Conservation (phyloP, 2,329 filamentous ascomycete species). For the Pseudogymnoascus sp. region DNA sequence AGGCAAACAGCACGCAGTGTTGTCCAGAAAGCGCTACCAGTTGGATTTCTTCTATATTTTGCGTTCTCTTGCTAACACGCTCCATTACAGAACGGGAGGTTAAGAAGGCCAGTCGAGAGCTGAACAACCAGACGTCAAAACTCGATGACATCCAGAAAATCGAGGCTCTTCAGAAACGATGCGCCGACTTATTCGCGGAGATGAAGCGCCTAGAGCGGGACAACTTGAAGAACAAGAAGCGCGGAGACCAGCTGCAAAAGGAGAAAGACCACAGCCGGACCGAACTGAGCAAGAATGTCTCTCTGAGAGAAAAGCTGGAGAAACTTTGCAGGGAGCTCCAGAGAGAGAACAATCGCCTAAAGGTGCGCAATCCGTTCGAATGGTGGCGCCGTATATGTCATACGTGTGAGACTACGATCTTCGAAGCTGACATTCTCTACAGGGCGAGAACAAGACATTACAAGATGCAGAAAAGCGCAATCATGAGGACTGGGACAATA, state of each 20-base stretch:
- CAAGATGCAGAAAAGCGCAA: slow-evolving; percentile 79
- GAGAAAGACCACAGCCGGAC: slow-evolving; percentile 85
- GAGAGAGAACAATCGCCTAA: slow-evolving; percentile 96
- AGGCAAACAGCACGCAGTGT: background rate
- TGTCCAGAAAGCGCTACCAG: background rate
- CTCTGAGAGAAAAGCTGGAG: slow-evolving; percentile 91
- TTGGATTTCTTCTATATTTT: too few relatives aligned
- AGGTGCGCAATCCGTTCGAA: slow-evolving; percentile 45
- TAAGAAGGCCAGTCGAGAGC: slow-evolving; percentile 84
- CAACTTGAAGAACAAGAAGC: slow-evolving; percentile 91
- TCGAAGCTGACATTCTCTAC: slow-evolving; percentile 14
- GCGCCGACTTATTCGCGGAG: slow-evolving; percentile 81
- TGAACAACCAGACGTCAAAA: slow-evolving; percentile 80
- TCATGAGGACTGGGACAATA: slow-evolving; percentile 73
- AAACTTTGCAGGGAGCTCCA: slow-evolving; percentile 92
- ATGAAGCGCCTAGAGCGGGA: slow-evolving; percentile 96
- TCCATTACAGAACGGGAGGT: slow-evolving; percentile 70
- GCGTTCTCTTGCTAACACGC: background rate
- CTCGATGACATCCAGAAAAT: slow-evolving; percentile 89
- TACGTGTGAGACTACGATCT: slow-evolving; percentile 7
- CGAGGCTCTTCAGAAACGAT: slow-evolving; percentile 81
- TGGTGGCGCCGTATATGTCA: slow-evolving; percentile 9
- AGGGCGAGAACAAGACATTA: slow-evolving; percentile 89
- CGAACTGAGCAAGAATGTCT: slow-evolving; percentile 82
- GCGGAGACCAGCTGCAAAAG: slow-evolving; percentile 87